Evolutionary conservation across 1,284 basidiomycete genomes (phyloP).

Genomic region (Trichosporon ovoides): DNA sequence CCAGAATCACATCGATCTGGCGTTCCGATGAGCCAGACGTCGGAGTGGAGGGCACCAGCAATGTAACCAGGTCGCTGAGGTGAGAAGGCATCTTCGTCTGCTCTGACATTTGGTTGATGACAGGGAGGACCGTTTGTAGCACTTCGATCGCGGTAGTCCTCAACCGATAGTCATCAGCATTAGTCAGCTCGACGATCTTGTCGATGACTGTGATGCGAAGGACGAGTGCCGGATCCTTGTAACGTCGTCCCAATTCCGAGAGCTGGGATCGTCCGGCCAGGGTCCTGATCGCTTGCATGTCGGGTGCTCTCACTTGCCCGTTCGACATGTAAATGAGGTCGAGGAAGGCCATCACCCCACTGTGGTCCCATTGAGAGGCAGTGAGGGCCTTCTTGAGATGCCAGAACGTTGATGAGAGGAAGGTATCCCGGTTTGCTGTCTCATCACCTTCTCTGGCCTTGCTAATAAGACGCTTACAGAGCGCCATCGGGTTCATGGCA

Average conservation of each 20-base stretch:
- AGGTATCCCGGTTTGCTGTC: constrained; percentile 8
- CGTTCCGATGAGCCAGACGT: neutral
- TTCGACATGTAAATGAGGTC: constrained; percentile 55
- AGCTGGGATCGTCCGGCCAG: constrained; percentile 9
- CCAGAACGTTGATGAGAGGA: constrained; percentile 63
- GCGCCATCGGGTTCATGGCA: constrained; percentile 20
- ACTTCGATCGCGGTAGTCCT: constrained; percentile 22
- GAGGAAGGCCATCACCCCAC: constrained; percentile 70
- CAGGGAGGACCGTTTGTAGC: constrained; percentile 12
- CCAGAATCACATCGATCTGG: constrained; percentile 1
- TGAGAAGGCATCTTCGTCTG: constrained; percentile 2
- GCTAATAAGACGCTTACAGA: constrained; percentile 15
- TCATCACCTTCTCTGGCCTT: neutral
- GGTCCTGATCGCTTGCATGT: constrained; percentile 47
- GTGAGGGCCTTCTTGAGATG: constrained; percentile 70
- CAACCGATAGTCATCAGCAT: constrained; percentile 16
- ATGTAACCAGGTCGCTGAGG: constrained; percentile 1
- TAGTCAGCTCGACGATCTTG: constrained; percentile 15
- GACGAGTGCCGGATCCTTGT: neutral
- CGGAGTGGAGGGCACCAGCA: constrained; percentile 9
- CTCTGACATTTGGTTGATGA: constrained; percentile 7
- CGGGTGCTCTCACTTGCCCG: constrained; percentile 37
- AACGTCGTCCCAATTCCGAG: neutral
- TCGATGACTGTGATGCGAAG: constrained; percentile 15
- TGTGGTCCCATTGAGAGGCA: constrained; percentile 54